Evolutionary conservation across 2,329 filamentous ascomycete genomes (phyloP).

Genomic region (Calonectria pteridis): DNA sequence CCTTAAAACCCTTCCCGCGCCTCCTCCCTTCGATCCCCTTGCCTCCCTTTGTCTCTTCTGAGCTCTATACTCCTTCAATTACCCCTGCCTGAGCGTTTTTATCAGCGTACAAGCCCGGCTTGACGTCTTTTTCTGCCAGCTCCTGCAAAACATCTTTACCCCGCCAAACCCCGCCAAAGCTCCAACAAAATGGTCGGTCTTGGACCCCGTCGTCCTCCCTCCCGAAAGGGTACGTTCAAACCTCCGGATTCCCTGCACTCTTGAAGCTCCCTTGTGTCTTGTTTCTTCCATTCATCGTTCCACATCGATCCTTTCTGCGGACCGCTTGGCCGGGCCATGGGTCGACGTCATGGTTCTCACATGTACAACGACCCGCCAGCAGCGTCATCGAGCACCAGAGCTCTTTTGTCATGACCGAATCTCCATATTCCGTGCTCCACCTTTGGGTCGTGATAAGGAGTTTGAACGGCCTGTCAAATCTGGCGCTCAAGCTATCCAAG

Average conservation of each 20-base stretch:
- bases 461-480: not conserved
- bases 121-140: constrained; percentile 19
- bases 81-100: not conserved
- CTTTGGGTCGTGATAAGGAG: constrained; percentile 11
- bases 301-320: not conserved
- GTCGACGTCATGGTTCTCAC: constrained; percentile 9
- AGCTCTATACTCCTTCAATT: constrained; percentile 9
- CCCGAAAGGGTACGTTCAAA: constrained; percentile 74
- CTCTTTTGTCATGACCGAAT: not conserved
- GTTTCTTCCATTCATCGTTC: not conserved
- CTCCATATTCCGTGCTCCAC: not conserved
- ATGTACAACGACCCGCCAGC: not conserved
- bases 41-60: not conserved
- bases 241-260: not conserved
- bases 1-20: constrained; percentile 42
- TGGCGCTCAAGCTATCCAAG: not conserved
- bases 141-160: constrained; percentile 44
- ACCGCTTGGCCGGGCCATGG: not conserved
- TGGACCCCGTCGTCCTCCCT: constrained; percentile 63
- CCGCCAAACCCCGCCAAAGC: constrained; percentile 53
- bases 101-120: not conserved
- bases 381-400: not conserved
- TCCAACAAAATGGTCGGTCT: constrained; percentile 62
- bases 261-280: constrained; percentile 13
- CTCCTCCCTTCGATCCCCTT: not conserved